phyloP scores from a whole-genome alignment of 2,329 filamentous ascomycete species.

The Fusarium verticillioides region DNA sequence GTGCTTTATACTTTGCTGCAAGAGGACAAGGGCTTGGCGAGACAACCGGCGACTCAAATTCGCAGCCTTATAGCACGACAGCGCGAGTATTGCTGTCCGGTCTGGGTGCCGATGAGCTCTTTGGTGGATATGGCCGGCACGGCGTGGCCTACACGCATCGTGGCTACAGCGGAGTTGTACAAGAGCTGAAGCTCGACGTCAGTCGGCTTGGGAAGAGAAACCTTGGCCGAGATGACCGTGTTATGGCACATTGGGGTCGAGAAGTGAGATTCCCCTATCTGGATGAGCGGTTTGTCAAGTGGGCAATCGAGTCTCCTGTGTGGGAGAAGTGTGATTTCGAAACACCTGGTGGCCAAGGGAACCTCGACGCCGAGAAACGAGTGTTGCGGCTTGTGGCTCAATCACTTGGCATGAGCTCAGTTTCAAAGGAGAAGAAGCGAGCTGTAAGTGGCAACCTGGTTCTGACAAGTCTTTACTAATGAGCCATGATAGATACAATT shows the following conservation, averaged over 20 bases:
- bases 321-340: conserved; percentile 91
- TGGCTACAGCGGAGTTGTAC: conserved; percentile 77
- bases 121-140: conserved; percentile 92
- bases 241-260: conserved; percentile 87
- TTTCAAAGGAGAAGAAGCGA: conserved; percentile 90
- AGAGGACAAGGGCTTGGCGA: conserved; percentile 71
- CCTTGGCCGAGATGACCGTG: conserved; percentile 90
- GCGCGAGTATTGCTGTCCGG: conserved; percentile 91
- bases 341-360: conserved; percentile 49
- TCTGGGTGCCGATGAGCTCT: conserved; percentile 94
- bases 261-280: conserved; percentile 92
- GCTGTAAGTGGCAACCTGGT: conserved; percentile 67
- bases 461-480: conserved; percentile 16
- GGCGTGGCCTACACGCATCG: conserved; percentile 76
- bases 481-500: conserved; percentile 74
- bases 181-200: conserved; percentile 88
- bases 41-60: conserved; percentile 40
- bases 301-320: conserved; percentile 79
- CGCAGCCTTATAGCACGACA: conserved; percentile 68
- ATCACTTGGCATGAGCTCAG: conserved; percentile 75
- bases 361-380: conserved; percentile 82
- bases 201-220: conserved; percentile 91
- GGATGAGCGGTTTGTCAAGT: conserved; percentile 86
- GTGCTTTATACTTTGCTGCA: conserved; percentile 94
- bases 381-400: conserved; percentile 81